A percentile compares a stretch with the other conserved stretches of the same genome.
Conservation (phyloP, 257 asterid genomes). For the Jacaranda mimosifolia region DNA sequence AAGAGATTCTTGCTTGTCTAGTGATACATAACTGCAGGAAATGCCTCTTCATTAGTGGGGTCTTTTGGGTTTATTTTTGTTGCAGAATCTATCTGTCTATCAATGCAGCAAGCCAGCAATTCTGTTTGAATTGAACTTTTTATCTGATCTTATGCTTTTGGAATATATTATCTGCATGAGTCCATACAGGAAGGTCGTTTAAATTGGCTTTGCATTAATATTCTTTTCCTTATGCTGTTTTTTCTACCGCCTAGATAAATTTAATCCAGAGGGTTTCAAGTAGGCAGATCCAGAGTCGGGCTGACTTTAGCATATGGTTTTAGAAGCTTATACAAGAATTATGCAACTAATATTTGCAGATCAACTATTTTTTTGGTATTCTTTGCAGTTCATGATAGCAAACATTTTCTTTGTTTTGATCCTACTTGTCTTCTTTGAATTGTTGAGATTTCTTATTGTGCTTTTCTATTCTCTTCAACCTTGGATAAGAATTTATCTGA, state of each 20-base stretch:
- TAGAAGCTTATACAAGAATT: slow-evolving; percentile 21
- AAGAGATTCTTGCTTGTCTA: neutral
- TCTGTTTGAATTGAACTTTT: slow-evolving; percentile 5
- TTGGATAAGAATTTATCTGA: slow-evolving; percentile 38
- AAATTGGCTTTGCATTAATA: neutral
- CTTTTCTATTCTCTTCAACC: slow-evolving; percentile 24
- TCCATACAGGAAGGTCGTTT: neutral
- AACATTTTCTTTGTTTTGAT: slow-evolving; percentile 17
- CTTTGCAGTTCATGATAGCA: slow-evolving; percentile 10
- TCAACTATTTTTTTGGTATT: slow-evolving; percentile 7
- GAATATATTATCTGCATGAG: neutral
- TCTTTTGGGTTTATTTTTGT: slow-evolving; percentile 3
- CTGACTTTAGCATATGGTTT: slow-evolving; percentile 7
- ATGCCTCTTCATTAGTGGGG: neutral
- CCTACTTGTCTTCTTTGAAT: slow-evolving; percentile 5
- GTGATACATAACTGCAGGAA: neutral
- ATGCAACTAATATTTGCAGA: neutral
- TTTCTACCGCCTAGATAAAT: neutral
- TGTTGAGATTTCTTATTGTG: slow-evolving; percentile 12
- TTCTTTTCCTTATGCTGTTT: neutral
- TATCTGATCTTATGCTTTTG: neutral
- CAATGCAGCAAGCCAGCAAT: neutral
- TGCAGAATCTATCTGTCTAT: slow-evolving; percentile 5
- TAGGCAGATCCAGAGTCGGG: slow-evolving; percentile 9
- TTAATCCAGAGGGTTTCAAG: neutral